Evolutionary conservation across 345 rosid genomes (phyloP).

Genomic region (Gossypium arboreum): DNA sequence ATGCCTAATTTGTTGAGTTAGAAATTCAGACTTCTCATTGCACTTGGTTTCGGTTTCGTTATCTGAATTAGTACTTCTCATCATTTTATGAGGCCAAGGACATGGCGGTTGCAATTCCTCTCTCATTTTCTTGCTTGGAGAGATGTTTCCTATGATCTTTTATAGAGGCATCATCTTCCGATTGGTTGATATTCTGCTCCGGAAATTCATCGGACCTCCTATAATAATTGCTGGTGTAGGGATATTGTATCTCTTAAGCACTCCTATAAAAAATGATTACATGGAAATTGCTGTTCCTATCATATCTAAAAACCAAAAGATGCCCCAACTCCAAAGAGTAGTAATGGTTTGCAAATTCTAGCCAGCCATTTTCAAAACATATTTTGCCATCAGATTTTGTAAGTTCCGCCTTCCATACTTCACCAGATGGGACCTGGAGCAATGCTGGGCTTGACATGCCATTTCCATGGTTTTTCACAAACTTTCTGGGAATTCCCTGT

Average conservation of each 20-base stretch:
- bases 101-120: not conserved
- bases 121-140: not conserved
- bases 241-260: conserved; percentile 25
- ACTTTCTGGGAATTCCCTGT: conserved; percentile 5
- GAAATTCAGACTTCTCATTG: not conserved
- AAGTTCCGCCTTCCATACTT: conserved; percentile 9
- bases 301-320: conserved; percentile 22
- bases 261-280: conserved; percentile 20
- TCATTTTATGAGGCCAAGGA: conserved; percentile 13
- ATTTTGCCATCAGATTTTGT: conserved; percentile 1
- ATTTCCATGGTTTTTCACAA: not conserved
- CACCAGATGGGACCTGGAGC: conserved; percentile 12
- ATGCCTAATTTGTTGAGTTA: not conserved
- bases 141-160: not conserved
- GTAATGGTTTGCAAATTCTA: conserved; percentile 15
- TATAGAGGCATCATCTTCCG: not conserved
- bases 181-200: not conserved
- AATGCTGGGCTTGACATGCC: conserved; percentile 2
- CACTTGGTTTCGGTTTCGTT: not conserved
- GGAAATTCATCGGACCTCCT: not conserved
- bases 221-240: not conserved
- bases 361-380: conserved; percentile 20
- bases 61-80: conserved; percentile 6
- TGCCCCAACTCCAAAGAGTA: conserved; percentile 13
- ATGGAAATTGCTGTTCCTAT: conserved; percentile 18